Evolutionary conservation across 2,329 filamentous ascomycete species (phyloP), one percentile per base, ranked within the genome.

Genomic region (Alternaria triticina): DNA sequence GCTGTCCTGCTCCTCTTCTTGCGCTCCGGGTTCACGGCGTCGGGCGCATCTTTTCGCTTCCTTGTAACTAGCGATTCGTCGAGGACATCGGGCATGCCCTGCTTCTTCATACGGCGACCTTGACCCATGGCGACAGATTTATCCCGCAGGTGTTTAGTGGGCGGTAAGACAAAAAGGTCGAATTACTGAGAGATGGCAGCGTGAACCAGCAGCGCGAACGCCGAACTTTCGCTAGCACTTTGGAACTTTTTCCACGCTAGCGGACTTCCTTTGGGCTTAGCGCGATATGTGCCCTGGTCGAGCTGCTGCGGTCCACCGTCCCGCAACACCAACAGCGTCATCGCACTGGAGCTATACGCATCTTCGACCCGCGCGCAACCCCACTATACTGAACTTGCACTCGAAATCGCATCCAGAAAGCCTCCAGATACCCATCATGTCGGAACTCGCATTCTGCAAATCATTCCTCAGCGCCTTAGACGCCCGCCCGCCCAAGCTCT

Each of bases 31-130:
- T 72, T 69, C 1, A 73, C 85, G 83, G 65, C 86, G 80, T 69
- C 84, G 57, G 89, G 90, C 44, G 89, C 88, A 72, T 92, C 85
- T 85, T 98, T 98, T 79, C 94, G 89, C 87, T 98, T 97, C 77
- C 90, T 93, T 54, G 90, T 89, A 74, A 91, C 90, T 75, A 91
- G 75, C 70, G 79, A 83, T 71, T 97, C 93, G 69, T 96, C 93
- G 70, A 97, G 87, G 69, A 91, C 86, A 75, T 91, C 88, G 57
- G 96, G 96, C 69, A 91, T 86, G 59, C 94, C 95, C 87, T 98
- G 96, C 83, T 97, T 97, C 81, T 94, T 92, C 90, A 97, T 96
- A 75, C 94, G 93, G 79, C 94, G 91, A 80, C 94, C 92, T 66
- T 89, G 88, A 85, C 93, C 94, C 94, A 97, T 97, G 44, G 68